These are phyloP conservation scores for Waltiozyma sp. DNA, from an alignment of 1,139 yeast genomes.

Conservation along the genomic window DNA sequence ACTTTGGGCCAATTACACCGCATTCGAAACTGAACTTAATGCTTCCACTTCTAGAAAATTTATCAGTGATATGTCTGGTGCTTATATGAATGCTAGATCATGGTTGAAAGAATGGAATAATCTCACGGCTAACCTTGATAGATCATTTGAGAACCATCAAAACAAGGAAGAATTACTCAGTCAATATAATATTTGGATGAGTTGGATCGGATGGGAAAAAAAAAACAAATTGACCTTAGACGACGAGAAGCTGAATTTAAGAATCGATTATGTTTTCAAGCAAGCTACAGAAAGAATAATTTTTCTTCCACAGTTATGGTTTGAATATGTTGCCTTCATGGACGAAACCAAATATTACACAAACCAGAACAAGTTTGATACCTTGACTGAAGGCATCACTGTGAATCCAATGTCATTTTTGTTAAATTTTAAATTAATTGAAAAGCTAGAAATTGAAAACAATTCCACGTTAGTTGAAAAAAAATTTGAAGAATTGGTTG, in stretches of 20 bases:
- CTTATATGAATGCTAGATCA: constrained; percentile 85
- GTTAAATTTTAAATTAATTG: constrained; percentile 58
- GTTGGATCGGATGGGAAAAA: constrained; percentile 75
- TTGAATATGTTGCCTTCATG: constrained; percentile 41
- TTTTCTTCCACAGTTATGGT: constrained; percentile 82
- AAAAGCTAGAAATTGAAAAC: constrained; percentile 51
- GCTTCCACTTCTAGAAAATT: constrained; percentile 75
- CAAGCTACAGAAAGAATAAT: constrained; percentile 61
- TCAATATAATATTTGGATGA: constrained; percentile 49
- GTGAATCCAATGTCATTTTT: constrained; percentile 68
- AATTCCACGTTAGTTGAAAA: constrained; percentile 41
- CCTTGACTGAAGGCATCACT: constrained; percentile 43
- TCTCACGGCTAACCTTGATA: constrained; percentile 35
- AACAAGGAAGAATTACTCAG: constrained; percentile 22
- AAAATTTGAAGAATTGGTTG: constrained; percentile 40
- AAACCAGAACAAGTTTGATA: constrained; percentile 16
- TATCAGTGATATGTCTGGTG: constrained; percentile 71
- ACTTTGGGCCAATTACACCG: constrained; percentile 71
- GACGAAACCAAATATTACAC: constrained; percentile 20
- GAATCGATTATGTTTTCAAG: constrained; percentile 66
- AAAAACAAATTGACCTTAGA: constrained; percentile 55
- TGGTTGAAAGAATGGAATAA: constrained; percentile 62
- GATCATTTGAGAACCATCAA: constrained; percentile 25
- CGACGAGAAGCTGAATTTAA: constrained; percentile 36
- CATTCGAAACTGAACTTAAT: constrained; percentile 73